phyloP scores from a whole-genome alignment of 257 asterid species.

The Fraxinus cuspidata region DNA sequence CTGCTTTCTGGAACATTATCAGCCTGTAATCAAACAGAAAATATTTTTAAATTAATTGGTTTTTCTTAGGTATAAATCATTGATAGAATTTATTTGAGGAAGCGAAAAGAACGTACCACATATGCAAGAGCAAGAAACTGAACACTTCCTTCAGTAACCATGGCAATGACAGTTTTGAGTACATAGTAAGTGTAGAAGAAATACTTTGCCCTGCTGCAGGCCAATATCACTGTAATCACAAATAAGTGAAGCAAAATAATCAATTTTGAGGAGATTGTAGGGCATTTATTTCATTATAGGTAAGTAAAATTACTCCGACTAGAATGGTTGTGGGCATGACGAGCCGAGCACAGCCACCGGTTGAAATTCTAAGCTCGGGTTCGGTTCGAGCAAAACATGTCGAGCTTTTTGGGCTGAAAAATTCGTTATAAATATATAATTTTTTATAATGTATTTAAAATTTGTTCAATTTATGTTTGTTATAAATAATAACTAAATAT shows the following conservation, averaged over 20 bases:
- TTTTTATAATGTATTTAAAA: too few relatives aligned
- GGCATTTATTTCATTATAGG: too few relatives aligned
- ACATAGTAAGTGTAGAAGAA: constrained; percentile 43
- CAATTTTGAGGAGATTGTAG: not conserved
- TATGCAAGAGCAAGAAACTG: constrained; percentile 46
- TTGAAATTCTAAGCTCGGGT: too few relatives aligned
- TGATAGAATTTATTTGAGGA: not conserved
- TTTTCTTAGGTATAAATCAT: not conserved
- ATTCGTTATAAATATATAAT: too few relatives aligned
- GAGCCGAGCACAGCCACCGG: too few relatives aligned
- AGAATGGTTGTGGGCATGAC: too few relatives aligned
- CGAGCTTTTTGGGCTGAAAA: too few relatives aligned
- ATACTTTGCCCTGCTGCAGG: constrained; percentile 37
- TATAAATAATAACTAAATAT: too few relatives aligned
- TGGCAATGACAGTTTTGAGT: constrained; percentile 39
- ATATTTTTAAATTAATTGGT: not conserved
- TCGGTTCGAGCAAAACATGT: too few relatives aligned
- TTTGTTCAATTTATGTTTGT: too few relatives aligned
- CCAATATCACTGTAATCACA: constrained; percentile 41
- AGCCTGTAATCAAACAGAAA: constrained; percentile 32
- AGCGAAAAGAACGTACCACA: constrained; percentile 31
- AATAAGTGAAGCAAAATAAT: not conserved
- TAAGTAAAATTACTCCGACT: too few relatives aligned
- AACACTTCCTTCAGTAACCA: constrained; percentile 51
- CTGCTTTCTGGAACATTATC: constrained; percentile 43